Percentiles rank a stretch among this genome's conserved stretches.
Evolutionary conservation across 2,329 filamentous ascomycete species (phyloP).

Genomic region (Colletotrichum zoysiae): DNA sequence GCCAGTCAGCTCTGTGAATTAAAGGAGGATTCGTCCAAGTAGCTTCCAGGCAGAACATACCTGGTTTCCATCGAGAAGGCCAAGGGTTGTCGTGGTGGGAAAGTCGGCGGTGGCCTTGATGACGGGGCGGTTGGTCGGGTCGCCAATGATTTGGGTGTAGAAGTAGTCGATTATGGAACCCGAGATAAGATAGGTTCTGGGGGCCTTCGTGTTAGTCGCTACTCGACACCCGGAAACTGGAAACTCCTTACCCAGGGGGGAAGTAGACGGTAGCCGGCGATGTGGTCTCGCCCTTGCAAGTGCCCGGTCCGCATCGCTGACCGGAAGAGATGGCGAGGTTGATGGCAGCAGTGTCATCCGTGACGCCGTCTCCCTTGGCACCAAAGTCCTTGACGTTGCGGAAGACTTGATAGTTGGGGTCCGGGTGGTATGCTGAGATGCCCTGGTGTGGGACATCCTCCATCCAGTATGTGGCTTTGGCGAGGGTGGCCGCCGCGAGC

Average conservation of each 20-base stretch:
- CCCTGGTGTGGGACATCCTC: conserved; percentile 61
- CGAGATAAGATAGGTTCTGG: conserved; percentile 76
- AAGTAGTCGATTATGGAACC: conserved; percentile 80
- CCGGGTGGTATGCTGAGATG: conserved; percentile 59
- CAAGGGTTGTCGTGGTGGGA: conserved; percentile 51
- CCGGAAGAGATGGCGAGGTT: conserved; percentile 54
- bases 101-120: conserved; percentile 67
- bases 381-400: conserved; percentile 63
- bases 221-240: accelerated
- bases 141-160: conserved; percentile 83
- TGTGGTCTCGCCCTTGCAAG: conserved; percentile 53
- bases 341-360: conserved; percentile 54
- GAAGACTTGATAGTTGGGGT: conserved; percentile 59
- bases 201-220: neutral
- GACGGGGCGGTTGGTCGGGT: conserved; percentile 69
- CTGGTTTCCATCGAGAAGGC: conserved; percentile 61
- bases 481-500: conserved; percentile 39
- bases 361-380: conserved; percentile 53
- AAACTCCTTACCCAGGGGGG: conserved; percentile 50
- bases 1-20: neutral
- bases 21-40: neutral
- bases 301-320: conserved; percentile 55
- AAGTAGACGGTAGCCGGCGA: conserved; percentile 55
- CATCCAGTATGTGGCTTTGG: conserved; percentile 54
- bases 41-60: neutral